Conservation (phyloP, 495 filamentous ascomycete species). For the Astrocystis sublimbata region DNA sequence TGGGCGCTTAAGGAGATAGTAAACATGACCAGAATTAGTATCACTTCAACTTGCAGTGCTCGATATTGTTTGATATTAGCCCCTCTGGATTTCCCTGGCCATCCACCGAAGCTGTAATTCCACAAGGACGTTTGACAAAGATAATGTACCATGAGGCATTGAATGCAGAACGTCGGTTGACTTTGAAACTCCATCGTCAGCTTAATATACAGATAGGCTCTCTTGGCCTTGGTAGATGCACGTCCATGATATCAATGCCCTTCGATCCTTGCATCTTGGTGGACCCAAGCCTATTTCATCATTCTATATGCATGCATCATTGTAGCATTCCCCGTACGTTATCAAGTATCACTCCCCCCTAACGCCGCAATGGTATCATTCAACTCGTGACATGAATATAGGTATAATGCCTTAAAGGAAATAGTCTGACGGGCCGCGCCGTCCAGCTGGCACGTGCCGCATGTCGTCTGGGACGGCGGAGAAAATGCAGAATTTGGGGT, state of each 20-base stretch:
- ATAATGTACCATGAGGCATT: neutral
- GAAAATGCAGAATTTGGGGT: conserved; percentile 92
- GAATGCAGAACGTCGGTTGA: too few species aligned
- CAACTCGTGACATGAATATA: conserved; percentile 20
- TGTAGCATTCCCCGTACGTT: conserved; percentile 5
- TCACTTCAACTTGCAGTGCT: too few species aligned
- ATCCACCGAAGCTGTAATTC: too few species aligned
- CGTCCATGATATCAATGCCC: neutral
- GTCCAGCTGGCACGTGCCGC: conserved; percentile 78
- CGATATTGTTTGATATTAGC: too few species aligned
- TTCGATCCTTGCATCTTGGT: conserved; percentile 8
- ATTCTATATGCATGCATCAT: conserved; percentile 20
- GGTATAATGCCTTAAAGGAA: conserved; percentile 67
- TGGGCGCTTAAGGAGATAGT: too few species aligned
- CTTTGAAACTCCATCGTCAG: conserved; percentile 6
- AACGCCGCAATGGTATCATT: conserved; percentile 39
- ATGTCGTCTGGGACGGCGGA: conserved; percentile 89
- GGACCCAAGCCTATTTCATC: conserved; percentile 4
- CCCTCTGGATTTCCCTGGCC: too few species aligned
- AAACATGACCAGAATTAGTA: too few species aligned
- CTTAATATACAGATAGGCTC: conserved; percentile 17
- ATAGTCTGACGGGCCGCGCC: conserved; percentile 86
- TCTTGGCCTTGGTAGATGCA: neutral
- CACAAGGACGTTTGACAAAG: too few species aligned
- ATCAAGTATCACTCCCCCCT: conserved; percentile 17